Conservation (phyloP, 768 basidiomycete genomes). For the Russula compacta region DNA sequence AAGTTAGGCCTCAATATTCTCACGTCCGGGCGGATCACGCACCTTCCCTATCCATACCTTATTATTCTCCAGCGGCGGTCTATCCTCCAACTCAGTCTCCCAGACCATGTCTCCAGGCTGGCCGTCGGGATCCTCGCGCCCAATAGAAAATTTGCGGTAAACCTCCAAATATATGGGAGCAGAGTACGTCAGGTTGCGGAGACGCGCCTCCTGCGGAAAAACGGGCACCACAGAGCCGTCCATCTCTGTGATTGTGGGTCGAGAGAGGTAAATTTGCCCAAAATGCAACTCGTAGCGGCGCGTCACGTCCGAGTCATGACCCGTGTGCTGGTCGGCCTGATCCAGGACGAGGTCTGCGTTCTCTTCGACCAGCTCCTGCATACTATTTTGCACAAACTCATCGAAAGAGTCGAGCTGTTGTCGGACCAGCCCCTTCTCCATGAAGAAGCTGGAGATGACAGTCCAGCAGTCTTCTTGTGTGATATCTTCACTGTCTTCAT, state of each 20-base stretch:
- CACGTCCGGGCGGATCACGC: slow-evolving; percentile 21
- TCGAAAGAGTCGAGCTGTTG: slow-evolving; percentile 98
- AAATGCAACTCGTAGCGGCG: slow-evolving; percentile 96
- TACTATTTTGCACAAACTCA: slow-evolving; percentile 97
- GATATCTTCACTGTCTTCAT: slow-evolving; percentile 62
- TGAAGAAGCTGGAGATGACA: slow-evolving; percentile 93
- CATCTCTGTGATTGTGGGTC: slow-evolving; percentile 89
- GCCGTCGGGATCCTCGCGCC: slow-evolving; percentile 73
- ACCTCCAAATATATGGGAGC: slow-evolving; percentile 94
- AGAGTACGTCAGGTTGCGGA: slow-evolving; percentile 93
- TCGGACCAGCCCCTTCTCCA: slow-evolving; percentile 92
- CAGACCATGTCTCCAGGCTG: slow-evolving; percentile 72
- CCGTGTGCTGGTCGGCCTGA: slow-evolving; percentile 93
- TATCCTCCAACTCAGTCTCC: slow-evolving; percentile 63
- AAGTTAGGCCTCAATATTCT: not conserved
- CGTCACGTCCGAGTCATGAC: slow-evolving; percentile 68
- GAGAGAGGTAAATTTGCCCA: slow-evolving; percentile 93
- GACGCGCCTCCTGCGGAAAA: slow-evolving; percentile 92
- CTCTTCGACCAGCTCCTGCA: slow-evolving; percentile 99
- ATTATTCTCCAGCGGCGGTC: slow-evolving; percentile 46
- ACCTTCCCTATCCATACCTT: slow-evolving; percentile 97
- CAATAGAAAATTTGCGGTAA: slow-evolving; percentile 74
- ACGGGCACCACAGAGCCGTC: slow-evolving; percentile 91
- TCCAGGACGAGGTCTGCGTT: slow-evolving; percentile 92
- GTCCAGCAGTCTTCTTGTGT: slow-evolving; percentile 94